Evolutionary conservation across 2,329 filamentous ascomycete genomes (phyloP).

Genomic region (Neurospora sp.): DNA sequence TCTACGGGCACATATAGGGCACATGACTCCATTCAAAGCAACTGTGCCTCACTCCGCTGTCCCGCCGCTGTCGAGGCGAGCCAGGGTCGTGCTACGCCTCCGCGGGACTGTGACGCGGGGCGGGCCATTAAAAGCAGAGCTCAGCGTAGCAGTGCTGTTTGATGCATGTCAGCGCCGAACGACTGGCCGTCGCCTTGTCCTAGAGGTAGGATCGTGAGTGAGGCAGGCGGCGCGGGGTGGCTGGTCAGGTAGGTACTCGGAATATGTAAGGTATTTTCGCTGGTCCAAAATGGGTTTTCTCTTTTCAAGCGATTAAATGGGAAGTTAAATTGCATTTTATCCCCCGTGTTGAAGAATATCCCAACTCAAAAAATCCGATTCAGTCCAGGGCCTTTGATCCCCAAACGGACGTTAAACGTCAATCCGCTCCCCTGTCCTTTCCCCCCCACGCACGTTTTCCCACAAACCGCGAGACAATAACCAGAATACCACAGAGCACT

Average conservation of each 20-base stretch:
- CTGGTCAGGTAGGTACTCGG: neutral
- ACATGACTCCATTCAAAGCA: neutral
- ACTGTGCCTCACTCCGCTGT: neutral
- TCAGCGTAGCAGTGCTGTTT: neutral
- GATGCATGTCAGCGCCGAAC: neutral
- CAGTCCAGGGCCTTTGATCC: too few species aligned
- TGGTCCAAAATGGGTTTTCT: neutral
- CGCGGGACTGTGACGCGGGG: neutral
- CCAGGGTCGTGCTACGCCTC: neutral
- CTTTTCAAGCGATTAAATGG: neutral
- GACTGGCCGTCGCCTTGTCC: neutral
- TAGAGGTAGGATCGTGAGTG: neutral
- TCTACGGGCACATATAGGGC: neutral
- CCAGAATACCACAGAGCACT: too few species aligned
- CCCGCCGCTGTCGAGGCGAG: neutral
- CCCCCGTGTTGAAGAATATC: too few species aligned
- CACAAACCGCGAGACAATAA: too few species aligned
- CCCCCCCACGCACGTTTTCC: neutral
- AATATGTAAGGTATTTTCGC: too few species aligned
- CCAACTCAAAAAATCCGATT: too few species aligned
- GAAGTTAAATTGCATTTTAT: neutral
- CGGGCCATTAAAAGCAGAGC: neutral
- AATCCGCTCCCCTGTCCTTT: neutral
- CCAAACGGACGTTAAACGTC: neutral
- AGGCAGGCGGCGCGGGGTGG: neutral